Conservation (phyloP, 2,329 filamentous ascomycete genomes). For the Fusarium subglutinans region DNA sequence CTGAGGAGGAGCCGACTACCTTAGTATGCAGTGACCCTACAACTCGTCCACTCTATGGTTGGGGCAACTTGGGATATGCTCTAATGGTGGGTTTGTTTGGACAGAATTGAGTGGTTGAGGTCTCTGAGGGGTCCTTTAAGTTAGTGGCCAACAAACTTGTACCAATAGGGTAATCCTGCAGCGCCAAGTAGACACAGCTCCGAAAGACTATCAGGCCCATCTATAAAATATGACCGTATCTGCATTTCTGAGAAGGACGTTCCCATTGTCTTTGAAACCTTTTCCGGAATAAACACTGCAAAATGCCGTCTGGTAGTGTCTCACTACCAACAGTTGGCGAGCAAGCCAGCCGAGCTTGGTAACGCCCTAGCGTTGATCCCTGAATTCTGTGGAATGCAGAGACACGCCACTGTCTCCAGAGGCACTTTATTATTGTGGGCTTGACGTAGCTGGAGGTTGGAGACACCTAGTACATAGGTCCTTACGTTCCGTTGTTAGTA, state of each 20-base stretch:
- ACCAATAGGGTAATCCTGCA: slow-evolving; percentile 27
- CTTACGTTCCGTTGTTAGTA: not conserved
- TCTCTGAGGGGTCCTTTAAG: slow-evolving; percentile 9
- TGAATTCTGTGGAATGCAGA: slow-evolving; percentile 28
- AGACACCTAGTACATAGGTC: not conserved
- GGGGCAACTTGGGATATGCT: not conserved
- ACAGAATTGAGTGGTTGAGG: not conserved
- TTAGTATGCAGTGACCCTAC: not conserved
- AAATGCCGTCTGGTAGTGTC: slow-evolving; percentile 20
- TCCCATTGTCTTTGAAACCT: slow-evolving; percentile 11
- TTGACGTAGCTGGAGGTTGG: slow-evolving; percentile 28
- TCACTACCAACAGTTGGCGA: slow-evolving; percentile 6
- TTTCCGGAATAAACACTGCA: slow-evolving; percentile 27
- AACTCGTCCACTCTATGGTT: not conserved
- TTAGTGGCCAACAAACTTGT: slow-evolving; percentile 20
- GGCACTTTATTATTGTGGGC: slow-evolving; percentile 4
- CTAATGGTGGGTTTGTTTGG: slow-evolving; percentile 18
- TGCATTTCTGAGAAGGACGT: slow-evolving; percentile 22
- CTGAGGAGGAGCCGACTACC: slow-evolving; percentile 8
- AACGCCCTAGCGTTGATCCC: slow-evolving; percentile 31
- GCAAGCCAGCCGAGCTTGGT: slow-evolving; percentile 35
- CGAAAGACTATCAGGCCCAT: not conserved
- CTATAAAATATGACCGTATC: slow-evolving; percentile 13
- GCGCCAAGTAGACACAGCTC: slow-evolving; percentile 12
- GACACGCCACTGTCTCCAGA: slow-evolving; percentile 24